Evolutionary conservation across 2,329 filamentous ascomycete genomes (phyloP), one percentile per base, ranked within the genome.

Genomic region (Epichloe sylvatica): DNA sequence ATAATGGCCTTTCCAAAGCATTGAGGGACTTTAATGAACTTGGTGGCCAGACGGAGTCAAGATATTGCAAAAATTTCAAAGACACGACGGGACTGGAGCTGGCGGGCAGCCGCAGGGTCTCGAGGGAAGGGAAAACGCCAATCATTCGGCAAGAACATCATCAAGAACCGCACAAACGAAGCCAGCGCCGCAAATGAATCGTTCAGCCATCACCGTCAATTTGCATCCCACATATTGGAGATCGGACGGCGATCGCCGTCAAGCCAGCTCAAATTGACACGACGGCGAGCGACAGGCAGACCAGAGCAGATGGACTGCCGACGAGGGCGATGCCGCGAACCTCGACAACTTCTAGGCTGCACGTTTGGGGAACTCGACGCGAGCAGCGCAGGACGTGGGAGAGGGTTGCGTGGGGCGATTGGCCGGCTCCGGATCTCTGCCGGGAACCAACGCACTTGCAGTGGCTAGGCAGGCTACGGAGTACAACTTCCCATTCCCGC

Each of bases 401-500:
- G 39, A 35, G 33, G 13, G 35, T 35, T n/a, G 17, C 30, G 46
- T 38, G 50, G 50, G 50, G 34, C 43, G 35, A 44, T 39, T 46
- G 47, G 37, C 47, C 39, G 45, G 44, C 38, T 46, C 50, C 50
- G 49, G 41, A 46, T 49, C 38, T 51, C 42, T 43, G 46, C 50
- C 43, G 46, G 19, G 36, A 25, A 13, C 45, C 46, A 38, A 47
- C 45, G 21, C 36, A 30, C 25, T 8, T 30, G 25, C 25, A 30
- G 37, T 35, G 38, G 39, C 33, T 42, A 35, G 11, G 11, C 15
- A 13, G 11, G 35, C 35, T 1, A 15, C 35, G 15, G 35, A 36
- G 15, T 9, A 25, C 41, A 33, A 39, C 38, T 40, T 40, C 11
- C 15, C 13, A 13, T 36, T 40, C 15, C n/a, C 41, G 35, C 41